Conservation (phyloP, 2,329 filamentous ascomycete genomes). For the Aspergillus awamori region DNA sequence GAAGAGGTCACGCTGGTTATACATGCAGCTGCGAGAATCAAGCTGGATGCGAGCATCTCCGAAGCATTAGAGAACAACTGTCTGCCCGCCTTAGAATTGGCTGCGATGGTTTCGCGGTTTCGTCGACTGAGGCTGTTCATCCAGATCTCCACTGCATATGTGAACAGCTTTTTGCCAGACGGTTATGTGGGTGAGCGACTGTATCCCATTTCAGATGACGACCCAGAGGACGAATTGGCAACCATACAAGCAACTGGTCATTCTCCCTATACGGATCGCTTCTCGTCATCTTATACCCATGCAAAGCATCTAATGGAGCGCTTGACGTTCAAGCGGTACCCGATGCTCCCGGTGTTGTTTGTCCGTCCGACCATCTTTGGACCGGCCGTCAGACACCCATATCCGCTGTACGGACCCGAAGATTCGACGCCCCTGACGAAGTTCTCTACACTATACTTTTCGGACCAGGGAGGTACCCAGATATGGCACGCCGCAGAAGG, state of each 20-base stretch:
- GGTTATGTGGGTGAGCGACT: conserved; percentile 32
- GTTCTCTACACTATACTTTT: conserved; percentile 31
- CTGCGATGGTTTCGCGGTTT: conserved; percentile 30
- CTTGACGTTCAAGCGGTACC: conserved; percentile 30
- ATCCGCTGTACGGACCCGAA: conserved; percentile 34
- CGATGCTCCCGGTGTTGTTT: conserved; percentile 32
- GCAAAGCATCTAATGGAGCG: conserved; percentile 38
- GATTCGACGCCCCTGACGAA: conserved; percentile 37
- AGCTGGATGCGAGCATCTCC: conserved; percentile 29
- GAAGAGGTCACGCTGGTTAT: conserved; percentile 38
- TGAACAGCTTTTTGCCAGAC: conserved; percentile 36
- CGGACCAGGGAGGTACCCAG: conserved; percentile 30
- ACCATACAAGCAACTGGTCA: conserved; percentile 23
- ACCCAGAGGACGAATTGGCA: conserved; percentile 33
- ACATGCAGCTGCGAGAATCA: conserved; percentile 38
- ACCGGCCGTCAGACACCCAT: conserved; percentile 33
- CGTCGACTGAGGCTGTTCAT: conserved; percentile 32
- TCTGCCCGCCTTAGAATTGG: conserved; percentile 34
- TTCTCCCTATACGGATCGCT: conserved; percentile 23
- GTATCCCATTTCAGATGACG: conserved; percentile 27
- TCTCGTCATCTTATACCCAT: conserved; percentile 35
- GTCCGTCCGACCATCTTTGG: conserved; percentile 38
- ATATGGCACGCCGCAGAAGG: conserved; percentile 36
- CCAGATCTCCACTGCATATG: conserved; percentile 37
- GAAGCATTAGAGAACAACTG: conserved; percentile 38